These are phyloP conservation scores for Pythium brachiatum DNA, from an alignment of 352 stramenopile genomes.

Conservation along the genomic window DNA sequence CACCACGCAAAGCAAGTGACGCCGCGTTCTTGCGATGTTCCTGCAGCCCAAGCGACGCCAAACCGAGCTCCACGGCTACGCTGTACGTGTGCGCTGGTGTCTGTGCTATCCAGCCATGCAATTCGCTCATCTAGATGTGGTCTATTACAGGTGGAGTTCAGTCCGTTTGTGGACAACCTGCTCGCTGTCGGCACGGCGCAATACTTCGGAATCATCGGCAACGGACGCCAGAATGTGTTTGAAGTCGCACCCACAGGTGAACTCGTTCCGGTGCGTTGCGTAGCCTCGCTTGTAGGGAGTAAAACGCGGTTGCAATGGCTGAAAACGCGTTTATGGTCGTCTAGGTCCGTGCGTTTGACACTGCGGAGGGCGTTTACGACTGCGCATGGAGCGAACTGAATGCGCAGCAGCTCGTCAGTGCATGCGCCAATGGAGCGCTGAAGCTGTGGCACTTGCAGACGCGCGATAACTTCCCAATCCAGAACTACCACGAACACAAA, in stretches of 20 bases:
- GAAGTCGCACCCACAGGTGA: slow-evolving; percentile 68
- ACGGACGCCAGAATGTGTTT: slow-evolving; percentile 83
- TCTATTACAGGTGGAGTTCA: slow-evolving; percentile 83
- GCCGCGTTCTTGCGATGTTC: slow-evolving; percentile 42
- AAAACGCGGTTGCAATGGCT: not conserved
- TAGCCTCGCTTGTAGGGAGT: not conserved
- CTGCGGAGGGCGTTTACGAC: slow-evolving; percentile 87
- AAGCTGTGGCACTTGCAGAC: slow-evolving; percentile 91
- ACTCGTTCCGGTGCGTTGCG: slow-evolving; percentile 47
- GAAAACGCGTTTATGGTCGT: not conserved
- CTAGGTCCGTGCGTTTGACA: slow-evolving; percentile 87
- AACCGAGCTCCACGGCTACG: slow-evolving; percentile 70
- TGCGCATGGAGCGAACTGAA: slow-evolving; percentile 90
- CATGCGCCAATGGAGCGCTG: slow-evolving; percentile 80
- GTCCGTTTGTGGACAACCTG: slow-evolving; percentile 85
- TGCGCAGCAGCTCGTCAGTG: slow-evolving; percentile 82
- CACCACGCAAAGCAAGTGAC: not conserved
- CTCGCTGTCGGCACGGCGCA: slow-evolving; percentile 86
- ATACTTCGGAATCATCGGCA: slow-evolving; percentile 93
- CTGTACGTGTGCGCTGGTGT: slow-evolving; percentile 28
- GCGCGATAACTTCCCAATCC: slow-evolving; percentile 84
- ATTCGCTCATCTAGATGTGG: not conserved
- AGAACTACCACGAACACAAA: slow-evolving; percentile 85
- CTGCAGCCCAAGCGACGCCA: slow-evolving; percentile 57
- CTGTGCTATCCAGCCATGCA: not conserved